Evolutionary conservation across 2,329 filamentous ascomycete genomes (phyloP).

Genomic region (Fusarium pininemorale): DNA sequence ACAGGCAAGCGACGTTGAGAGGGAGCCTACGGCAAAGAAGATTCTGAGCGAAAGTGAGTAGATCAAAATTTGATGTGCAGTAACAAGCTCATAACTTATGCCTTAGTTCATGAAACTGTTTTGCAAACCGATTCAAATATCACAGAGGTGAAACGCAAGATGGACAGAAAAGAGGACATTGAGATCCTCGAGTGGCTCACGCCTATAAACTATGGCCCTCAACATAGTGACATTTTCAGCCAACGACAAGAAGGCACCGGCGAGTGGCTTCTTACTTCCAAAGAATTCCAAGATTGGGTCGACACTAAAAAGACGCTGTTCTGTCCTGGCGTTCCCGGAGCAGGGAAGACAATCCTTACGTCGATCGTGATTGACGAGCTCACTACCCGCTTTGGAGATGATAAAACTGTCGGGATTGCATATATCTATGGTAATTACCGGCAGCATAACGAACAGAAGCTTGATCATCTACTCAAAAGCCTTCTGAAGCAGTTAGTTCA

Average conservation of each 20-base stretch:
- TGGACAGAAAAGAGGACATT: accelerated
- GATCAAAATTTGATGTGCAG: accelerated
- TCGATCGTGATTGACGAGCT: not conserved
- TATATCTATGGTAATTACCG: not conserved
- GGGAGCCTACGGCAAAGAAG: accelerated
- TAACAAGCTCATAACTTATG: accelerated
- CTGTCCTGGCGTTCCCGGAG: not conserved
- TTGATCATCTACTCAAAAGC: not conserved
- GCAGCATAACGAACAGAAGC: accelerated
- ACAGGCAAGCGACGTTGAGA: not conserved
- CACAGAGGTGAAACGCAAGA: not conserved
- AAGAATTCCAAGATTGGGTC: not conserved
- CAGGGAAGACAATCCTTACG: not conserved
- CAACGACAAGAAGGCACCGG: not conserved
- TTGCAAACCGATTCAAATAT: accelerated
- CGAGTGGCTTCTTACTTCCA: accelerated
- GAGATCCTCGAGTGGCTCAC: not conserved
- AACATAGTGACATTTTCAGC: accelerated
- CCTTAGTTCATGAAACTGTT: not conserved
- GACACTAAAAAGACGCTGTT: accelerated
- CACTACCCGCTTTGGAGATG: not conserved
- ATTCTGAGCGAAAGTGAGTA: not conserved
- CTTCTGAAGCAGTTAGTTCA: not conserved
- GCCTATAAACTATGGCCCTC: accelerated
- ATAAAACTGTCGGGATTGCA: accelerated